phyloP scores from a whole-genome alignment of 768 basidiomycete species.

The Leccinum disarticulatum region DNA sequence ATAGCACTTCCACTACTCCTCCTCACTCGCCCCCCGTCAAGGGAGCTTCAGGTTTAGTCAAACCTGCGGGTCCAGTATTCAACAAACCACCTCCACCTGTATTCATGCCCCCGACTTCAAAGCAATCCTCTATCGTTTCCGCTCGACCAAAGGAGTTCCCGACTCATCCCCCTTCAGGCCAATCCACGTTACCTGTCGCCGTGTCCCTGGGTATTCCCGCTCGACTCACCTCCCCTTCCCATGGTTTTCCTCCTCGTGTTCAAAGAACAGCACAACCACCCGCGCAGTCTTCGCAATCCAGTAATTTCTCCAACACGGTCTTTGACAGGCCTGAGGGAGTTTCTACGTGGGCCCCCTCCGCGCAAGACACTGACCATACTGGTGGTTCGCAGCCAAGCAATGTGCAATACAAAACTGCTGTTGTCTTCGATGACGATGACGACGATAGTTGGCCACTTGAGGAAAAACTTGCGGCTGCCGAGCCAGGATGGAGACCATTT shows the following conservation, averaged over 20 bases:
- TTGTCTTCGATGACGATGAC: conserved; percentile 43
- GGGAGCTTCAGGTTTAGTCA: conserved; percentile 25
- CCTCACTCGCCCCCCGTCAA: conserved; percentile 52
- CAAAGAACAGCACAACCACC: conserved; percentile 37
- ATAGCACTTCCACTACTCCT: conserved; percentile 56
- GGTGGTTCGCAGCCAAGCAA: conserved; percentile 37
- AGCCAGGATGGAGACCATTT: conserved; percentile 62
- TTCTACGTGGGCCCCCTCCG: conserved; percentile 56
- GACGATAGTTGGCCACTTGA: conserved; percentile 77
- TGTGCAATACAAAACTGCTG: not conserved
- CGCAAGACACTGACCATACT: conserved; percentile 58
- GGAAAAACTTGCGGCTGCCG: conserved; percentile 55
- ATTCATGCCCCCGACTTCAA: conserved; percentile 27
- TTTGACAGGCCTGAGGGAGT: conserved; percentile 48
- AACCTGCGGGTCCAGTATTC: conserved; percentile 53
- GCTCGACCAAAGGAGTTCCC: conserved; percentile 31
- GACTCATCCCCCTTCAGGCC: conserved; percentile 36
- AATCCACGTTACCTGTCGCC: conserved; percentile 45
- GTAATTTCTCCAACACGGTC: conserved; percentile 47
- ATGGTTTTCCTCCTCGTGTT: conserved; percentile 18
- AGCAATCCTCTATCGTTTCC: conserved; percentile 7
- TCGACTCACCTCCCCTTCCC: conserved; percentile 30
- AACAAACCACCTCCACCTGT: conserved; percentile 45
- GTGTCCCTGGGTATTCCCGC: conserved; percentile 46
- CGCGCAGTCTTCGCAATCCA: conserved; percentile 56